Evolutionary conservation across 805 yeast species (phyloP).

Genomic region (Yamadazyma laniorum): DNA sequence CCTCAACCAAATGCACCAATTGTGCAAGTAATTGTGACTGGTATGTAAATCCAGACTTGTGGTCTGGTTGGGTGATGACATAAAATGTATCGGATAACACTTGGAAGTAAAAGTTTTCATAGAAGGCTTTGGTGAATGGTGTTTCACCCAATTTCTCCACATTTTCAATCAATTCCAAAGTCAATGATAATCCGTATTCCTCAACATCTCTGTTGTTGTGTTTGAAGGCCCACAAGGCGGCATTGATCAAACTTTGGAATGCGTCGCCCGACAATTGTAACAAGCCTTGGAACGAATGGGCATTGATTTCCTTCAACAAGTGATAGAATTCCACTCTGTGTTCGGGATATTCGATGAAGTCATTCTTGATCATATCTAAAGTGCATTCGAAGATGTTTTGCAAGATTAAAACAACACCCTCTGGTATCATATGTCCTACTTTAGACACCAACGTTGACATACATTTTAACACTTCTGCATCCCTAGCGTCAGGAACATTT

Average conservation of each 20-base stretch:
- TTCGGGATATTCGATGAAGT: constrained; percentile 95
- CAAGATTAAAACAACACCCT: constrained; percentile 80
- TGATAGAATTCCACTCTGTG: constrained; percentile 96
- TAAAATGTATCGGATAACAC: constrained; percentile 89
- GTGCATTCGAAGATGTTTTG: constrained; percentile 94
- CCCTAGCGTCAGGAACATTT: constrained; percentile 94
- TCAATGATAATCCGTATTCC: constrained; percentile 81
- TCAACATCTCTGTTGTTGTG: constrained; percentile 97
- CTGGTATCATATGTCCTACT: constrained; percentile 85
- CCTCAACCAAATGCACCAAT: constrained; percentile 79
- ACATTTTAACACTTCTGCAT: constrained; percentile 95
- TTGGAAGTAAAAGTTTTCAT: constrained; percentile 82
- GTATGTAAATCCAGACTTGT: constrained; percentile 89
- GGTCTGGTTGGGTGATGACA: constrained; percentile 95
- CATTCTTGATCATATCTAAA: constrained; percentile 90
- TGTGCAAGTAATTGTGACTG: constrained; percentile 84
- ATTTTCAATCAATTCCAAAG: constrained; percentile 79
- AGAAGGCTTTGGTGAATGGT: constrained; percentile 80
- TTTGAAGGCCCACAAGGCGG: constrained; percentile 97
- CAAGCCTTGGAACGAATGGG: constrained; percentile 81
- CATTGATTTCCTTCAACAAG: constrained; percentile 80
- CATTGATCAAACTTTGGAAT: constrained; percentile 85
- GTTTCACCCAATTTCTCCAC: constrained; percentile 73
- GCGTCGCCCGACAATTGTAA: constrained; percentile 88
- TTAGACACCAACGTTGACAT: constrained; percentile 85